Evolutionary conservation across 805 yeast species (phyloP), one percentile per base, ranked within the genome.

Genomic region (Candida quercuum): DNA sequence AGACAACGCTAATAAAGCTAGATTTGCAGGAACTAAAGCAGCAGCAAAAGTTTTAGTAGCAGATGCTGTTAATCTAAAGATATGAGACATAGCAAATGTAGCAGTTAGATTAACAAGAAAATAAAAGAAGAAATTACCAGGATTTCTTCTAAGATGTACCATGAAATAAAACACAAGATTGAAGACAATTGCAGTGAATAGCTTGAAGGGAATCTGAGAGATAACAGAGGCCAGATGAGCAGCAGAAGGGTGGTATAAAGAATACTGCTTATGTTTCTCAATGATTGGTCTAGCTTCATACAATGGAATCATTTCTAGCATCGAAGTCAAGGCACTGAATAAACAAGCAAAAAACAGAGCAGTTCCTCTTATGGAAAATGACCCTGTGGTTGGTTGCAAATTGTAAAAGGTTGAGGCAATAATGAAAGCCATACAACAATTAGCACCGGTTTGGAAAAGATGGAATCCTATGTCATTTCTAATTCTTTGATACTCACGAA

Each of bases 171-270:
- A 49, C 19, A 75, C 61, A 31, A 78, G 45, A 30, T 69, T 52
- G 56, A 78, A 79, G 17, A 56, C 48, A 17, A 74, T 51, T 20
- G 68, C 52, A 27, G 71, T 64, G 25, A 67, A 44, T 22, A 74
- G 42, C 58, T 82, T 82, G 38, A 76, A 66, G 3, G 91, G 89
- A 41, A 84, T 57, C 35, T 76, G 81, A 3, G 85, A 70, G 4
- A 81, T 41, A 32, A 78, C 64, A 5, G 76, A 64, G 0, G 86
- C 80, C 5, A 84, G 47, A 1, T 86, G 83, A 51, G 83, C 91
- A 3, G 86, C 78, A 12, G 86, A 71, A 3, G 89, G 88, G 41
- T 78, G 77, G 55, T 81, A 86, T 40, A 84, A 69, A 0, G 86
- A 78, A 48, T 80, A 85, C 34, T 72, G 70, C 51, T 79, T 78